phyloP scores from a whole-genome alignment of 805 yeast species.

The Kluyveromyces starmeri region DNA sequence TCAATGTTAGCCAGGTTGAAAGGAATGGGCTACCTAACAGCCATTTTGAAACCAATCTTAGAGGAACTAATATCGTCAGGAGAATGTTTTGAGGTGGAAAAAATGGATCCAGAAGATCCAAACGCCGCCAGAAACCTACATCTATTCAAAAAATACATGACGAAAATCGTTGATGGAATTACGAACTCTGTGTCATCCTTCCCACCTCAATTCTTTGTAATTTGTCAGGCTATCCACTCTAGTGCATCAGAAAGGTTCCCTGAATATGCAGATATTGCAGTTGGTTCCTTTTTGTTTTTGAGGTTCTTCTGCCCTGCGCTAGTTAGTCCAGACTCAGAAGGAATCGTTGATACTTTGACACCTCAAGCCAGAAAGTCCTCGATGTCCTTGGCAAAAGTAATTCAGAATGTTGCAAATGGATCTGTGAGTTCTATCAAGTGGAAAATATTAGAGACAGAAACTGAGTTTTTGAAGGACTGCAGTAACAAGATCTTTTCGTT shows the following conservation, averaged over 20 bases:
- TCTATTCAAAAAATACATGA: constrained; percentile 48
- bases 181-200: constrained; percentile 44
- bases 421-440: constrained; percentile 57
- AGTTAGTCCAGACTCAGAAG: constrained; percentile 65
- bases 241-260: constrained; percentile 56
- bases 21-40: constrained; percentile 49
- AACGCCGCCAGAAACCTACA: constrained; percentile 34
- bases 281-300: constrained; percentile 80
- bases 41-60: constrained; percentile 48
- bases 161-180: constrained; percentile 49
- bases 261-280: constrained; percentile 57
- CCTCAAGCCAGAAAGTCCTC: constrained; percentile 50
- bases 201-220: constrained; percentile 64
- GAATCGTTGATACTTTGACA: constrained; percentile 32
- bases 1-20: constrained; percentile 62
- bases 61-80: constrained; percentile 41
- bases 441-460: constrained; percentile 40
- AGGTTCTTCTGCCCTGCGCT: constrained; percentile 82
- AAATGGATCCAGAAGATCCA: constrained; percentile 30
- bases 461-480: constrained; percentile 34
- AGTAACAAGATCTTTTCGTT: constrained; percentile 34
- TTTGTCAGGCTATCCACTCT: constrained; percentile 56
- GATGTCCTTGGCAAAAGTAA: constrained; percentile 69
- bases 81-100: constrained; percentile 60
- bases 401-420: constrained; percentile 84